Conservation (phyloP, 2,329 filamentous ascomycete genomes). For the Plenodomus tracheiphilus region DNA sequence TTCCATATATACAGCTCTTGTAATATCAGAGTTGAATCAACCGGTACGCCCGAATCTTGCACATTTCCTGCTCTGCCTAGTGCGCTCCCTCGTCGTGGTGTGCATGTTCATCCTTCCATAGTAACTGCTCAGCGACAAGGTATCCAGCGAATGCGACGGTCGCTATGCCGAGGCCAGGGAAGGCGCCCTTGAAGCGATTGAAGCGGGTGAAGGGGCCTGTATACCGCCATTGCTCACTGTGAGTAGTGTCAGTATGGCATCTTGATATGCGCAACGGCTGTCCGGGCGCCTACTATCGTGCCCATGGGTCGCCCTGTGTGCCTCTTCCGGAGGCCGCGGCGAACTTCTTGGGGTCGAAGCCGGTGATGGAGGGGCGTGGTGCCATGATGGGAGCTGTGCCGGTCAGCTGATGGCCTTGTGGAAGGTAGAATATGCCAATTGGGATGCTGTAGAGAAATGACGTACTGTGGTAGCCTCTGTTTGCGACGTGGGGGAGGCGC, state of each 20-base stretch:
- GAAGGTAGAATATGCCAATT: constrained; percentile 1
- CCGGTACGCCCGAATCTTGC: constrained; percentile 37
- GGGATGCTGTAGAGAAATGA: neutral
- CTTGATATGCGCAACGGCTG: too few relatives aligned
- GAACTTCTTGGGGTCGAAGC: constrained; percentile 85
- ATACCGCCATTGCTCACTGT: constrained; percentile 94
- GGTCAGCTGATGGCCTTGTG: neutral
- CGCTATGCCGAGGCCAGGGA: constrained; percentile 91
- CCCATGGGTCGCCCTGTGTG: constrained; percentile 65
- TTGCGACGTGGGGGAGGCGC: constrained; percentile 18
- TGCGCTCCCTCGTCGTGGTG: constrained; percentile 25
- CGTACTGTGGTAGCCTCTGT: constrained; percentile 33
- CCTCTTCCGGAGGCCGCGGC: constrained; percentile 67
- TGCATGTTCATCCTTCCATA: constrained; percentile 66
- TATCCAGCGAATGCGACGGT: constrained; percentile 89
- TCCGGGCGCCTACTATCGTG: constrained; percentile 56
- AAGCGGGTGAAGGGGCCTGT: constrained; percentile 81
- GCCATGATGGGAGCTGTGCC: constrained; percentile 49
- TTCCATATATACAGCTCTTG: constrained; percentile 41
- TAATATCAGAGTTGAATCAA: constrained; percentile 29
- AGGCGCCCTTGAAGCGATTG: constrained; percentile 84
- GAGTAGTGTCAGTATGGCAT: constrained; percentile 24
- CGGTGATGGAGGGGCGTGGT: constrained; percentile 75
- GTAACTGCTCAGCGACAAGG: constrained; percentile 86
- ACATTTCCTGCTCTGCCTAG: constrained; percentile 9